A percentile compares a stretch with the other conserved stretches of the same genome.
Conservation (phyloP, 2,329 filamentous ascomycete genomes). For the Drechslerella dactyloides region DNA sequence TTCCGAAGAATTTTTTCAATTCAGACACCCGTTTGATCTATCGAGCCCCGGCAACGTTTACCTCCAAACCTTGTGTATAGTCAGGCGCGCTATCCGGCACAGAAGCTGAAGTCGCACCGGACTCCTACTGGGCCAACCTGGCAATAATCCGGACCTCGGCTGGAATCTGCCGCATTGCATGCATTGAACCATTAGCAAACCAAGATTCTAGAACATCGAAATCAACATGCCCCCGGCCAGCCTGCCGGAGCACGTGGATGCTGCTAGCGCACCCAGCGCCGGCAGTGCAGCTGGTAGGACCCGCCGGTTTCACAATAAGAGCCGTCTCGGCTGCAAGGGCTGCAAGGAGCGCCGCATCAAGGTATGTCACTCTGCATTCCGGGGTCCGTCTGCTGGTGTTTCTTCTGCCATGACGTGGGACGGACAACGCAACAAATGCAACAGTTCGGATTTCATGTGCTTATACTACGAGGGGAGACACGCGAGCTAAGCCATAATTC, state of each 20-base stretch:
- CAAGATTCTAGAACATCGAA: too few relatives aligned
- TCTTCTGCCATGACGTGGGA: neutral
- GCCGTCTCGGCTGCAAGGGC: constrained; percentile 38
- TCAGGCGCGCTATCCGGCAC: too few relatives aligned
- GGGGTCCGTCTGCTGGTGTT: neutral
- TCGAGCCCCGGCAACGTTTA: too few relatives aligned
- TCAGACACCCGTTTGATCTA: too few relatives aligned
- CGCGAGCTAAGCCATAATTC: neutral
- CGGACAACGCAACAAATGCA: constrained; percentile 37
- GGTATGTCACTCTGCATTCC: constrained; percentile 23
- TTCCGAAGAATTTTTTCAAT: neutral
- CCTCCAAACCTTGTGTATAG: too few relatives aligned
- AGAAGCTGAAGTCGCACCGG: too few relatives aligned
- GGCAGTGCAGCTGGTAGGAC: constrained; percentile 14
- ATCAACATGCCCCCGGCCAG: neutral
- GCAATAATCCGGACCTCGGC: too few relatives aligned
- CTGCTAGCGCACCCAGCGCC: neutral
- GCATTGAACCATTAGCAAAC: too few relatives aligned
- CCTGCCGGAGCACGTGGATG: neutral
- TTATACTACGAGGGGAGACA: neutral
- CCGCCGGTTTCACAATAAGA: constrained; percentile 47
- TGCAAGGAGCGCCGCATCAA: constrained; percentile 46
- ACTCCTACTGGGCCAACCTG: too few relatives aligned
- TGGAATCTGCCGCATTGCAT: too few relatives aligned
- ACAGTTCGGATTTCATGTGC: constrained; percentile 2